Percentiles rank a stretch among this genome's conserved stretches.
phyloP scores from a whole-genome alignment of 176 grass and related monocot genomes.

The Aegilops speltoides region DNA sequence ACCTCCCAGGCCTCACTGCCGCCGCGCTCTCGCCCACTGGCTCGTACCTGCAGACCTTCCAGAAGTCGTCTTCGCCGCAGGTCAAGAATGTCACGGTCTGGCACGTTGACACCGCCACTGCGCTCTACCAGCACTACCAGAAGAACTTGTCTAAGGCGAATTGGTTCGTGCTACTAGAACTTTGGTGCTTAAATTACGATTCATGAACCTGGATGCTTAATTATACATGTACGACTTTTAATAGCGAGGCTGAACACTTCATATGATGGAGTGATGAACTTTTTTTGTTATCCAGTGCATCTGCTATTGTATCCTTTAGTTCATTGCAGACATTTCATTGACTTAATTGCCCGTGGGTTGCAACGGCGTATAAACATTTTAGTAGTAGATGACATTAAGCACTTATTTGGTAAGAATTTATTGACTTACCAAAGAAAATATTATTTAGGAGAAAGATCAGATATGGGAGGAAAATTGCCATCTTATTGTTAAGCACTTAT shows the following conservation, averaged over 20 bases:
- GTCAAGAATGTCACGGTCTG: slow-evolving; percentile 89
- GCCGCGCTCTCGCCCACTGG: slow-evolving; percentile 70
- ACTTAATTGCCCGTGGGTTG: too few species aligned
- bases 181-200: not conserved
- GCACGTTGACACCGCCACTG: slow-evolving; percentile 52
- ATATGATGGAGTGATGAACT: not conserved
- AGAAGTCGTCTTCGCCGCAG: slow-evolving; percentile 72
- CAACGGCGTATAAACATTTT: too few species aligned
- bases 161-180: slow-evolving; percentile 51
- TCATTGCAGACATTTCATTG: not conserved
- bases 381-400: too few species aligned
- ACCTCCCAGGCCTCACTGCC: slow-evolving; percentile 69
- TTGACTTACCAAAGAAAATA: too few species aligned
- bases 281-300: not conserved
- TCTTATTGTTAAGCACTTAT: too few species aligned
- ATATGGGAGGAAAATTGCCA: too few species aligned
- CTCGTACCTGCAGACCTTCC: slow-evolving; percentile 85
- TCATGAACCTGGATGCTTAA: not conserved
- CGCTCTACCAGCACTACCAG: slow-evolving; percentile 73
- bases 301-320: not conserved
- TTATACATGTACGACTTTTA: not conserved
- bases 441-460: too few species aligned
- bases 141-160: slow-evolving; percentile 86
- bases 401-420: too few species aligned
- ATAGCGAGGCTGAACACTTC: not conserved